Base-by-base conservation (phyloP, 2,329 filamentous ascomycete species). In the Fusarium neocosmosporiellum region DNA sequence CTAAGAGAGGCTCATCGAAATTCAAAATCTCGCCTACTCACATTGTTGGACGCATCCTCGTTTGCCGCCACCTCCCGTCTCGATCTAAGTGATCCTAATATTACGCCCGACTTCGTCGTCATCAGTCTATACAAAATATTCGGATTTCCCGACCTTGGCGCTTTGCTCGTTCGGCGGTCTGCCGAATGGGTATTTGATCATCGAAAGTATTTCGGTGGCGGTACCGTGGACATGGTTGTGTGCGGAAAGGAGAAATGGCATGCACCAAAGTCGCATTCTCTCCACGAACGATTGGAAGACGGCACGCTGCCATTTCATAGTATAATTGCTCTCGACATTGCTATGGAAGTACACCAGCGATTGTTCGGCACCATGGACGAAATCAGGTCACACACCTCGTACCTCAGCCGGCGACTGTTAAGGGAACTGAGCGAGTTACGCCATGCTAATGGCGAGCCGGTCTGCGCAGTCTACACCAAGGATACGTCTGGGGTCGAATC, bases 61-160 rank as follows among this genome's bases (percentile, higher is more conserved):
- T 86, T 94, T 13, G 92, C 91, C 11, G 91, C 94, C 9, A 98
- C 95, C 0, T 90, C 93, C 6, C 90, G 90, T 1, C 84, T 98
- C 8, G 89, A 97, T 77, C 84, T 98, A 3, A 86, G 89, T 63
- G 83, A 93, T 73, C 75, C 86, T 0, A 83, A 85, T 0, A 79
- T 83, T 1, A 90, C 92, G 0, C 93, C 96, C 1, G 96, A 98
- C 80, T 98, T 98, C 74, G 92, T 90, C 0, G 93, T 94, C 0
- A 78, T 98, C 46, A 98, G 95, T 81, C 91, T 98, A 72, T 97
- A 98, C 84, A 99, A 98, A 81, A 95, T 98, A n/a, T 98, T 98
- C 80, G 96, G 96, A 1, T 98, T 98, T 73, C 96, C 96, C 0
- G 94, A 98, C 79, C 85, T 98, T 2, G 96, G 96, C 2, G 95